phyloP scores from a whole-genome alignment of 75 land plant genomes.

The Pinus albicaulis region DNA sequence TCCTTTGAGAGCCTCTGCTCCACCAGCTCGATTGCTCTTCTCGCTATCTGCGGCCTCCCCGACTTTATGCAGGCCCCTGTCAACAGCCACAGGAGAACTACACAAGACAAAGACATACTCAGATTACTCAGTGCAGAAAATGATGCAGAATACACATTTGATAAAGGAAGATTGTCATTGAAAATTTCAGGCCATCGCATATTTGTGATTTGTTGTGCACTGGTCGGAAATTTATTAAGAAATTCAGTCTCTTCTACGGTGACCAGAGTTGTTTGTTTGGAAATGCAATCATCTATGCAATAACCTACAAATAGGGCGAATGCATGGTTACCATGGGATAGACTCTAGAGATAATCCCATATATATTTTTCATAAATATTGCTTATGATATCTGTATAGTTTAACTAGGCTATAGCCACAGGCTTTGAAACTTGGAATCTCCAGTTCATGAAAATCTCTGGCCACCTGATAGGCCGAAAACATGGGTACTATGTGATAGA shows the following conservation, averaged over 20 bases:
- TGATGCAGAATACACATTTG: not conserved
- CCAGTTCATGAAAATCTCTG: too few species aligned
- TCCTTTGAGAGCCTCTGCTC: slow-evolving; percentile 46
- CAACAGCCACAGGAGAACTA: slow-evolving; percentile 59
- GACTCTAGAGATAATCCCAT: too few species aligned
- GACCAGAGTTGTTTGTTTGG: too few species aligned
- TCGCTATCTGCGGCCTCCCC: slow-evolving; percentile 61
- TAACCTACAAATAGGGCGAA: too few species aligned
- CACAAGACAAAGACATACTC: slow-evolving; percentile 6
- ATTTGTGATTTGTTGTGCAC: not conserved
- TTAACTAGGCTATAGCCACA: too few species aligned
- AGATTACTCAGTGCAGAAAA: not conserved
- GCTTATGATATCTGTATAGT: too few species aligned
- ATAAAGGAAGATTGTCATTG: not conserved
- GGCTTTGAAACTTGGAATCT: too few species aligned
- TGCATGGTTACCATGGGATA: too few species aligned
- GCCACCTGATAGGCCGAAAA: too few species aligned
- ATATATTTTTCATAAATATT: too few species aligned
- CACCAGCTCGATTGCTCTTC: slow-evolving; percentile 49
- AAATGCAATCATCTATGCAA: too few species aligned
- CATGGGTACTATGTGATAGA: too few species aligned
- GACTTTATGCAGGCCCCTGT: slow-evolving; percentile 62
- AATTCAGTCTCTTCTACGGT: not conserved
- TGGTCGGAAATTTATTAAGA: not conserved
- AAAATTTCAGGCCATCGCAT: not conserved